These are phyloP conservation scores for Aspergillus sparsus DNA, from an alignment of 495 filamentous ascomycete genomes.

Conservation along the genomic window DNA sequence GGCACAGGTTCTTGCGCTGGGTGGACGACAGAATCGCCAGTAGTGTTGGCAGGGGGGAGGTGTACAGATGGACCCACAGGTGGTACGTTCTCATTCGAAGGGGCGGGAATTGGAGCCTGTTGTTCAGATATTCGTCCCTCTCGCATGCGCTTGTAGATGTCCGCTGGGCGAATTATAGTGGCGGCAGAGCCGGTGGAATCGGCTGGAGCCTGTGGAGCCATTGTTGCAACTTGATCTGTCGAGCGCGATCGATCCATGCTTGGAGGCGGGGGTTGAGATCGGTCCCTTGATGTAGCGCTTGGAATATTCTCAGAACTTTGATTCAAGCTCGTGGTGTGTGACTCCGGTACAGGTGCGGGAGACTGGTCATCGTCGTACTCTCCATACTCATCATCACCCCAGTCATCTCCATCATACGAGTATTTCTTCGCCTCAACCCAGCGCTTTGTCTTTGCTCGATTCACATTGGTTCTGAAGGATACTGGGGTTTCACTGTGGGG, in stretches of 20 bases:
- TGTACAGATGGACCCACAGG: conserved; percentile 2
- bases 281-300: conserved; percentile 10
- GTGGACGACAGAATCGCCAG: conserved; percentile 3
- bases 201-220: conserved; percentile 33
- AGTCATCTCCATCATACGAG: conserved; percentile 91
- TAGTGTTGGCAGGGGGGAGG: conserved; percentile 1
- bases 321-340: conserved; percentile 37
- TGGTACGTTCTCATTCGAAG: conserved; percentile 6
- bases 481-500: conserved; percentile 44
- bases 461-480: conserved; percentile 77
- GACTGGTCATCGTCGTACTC: conserved; percentile 64
- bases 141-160: conserved; percentile 74
- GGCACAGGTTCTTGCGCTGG: neutral
- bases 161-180: conserved; percentile 71
- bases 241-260: conserved; percentile 45
- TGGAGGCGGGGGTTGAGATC: conserved; percentile 27
- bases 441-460: conserved; percentile 87
- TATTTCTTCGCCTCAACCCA: conserved; percentile 90
- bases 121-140: conserved; percentile 63
- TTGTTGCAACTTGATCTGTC: conserved; percentile 28
- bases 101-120: conserved; percentile 33
- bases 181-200: conserved; percentile 24
- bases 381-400: conserved; percentile 83
- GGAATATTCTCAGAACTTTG: conserved; percentile 36
- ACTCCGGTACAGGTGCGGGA: conserved; percentile 40